Percentiles rank a stretch among this genome's conserved stretches.
Evolutionary conservation across 1,284 basidiomycete species (phyloP).

Genomic region (Tremellales sp.): DNA sequence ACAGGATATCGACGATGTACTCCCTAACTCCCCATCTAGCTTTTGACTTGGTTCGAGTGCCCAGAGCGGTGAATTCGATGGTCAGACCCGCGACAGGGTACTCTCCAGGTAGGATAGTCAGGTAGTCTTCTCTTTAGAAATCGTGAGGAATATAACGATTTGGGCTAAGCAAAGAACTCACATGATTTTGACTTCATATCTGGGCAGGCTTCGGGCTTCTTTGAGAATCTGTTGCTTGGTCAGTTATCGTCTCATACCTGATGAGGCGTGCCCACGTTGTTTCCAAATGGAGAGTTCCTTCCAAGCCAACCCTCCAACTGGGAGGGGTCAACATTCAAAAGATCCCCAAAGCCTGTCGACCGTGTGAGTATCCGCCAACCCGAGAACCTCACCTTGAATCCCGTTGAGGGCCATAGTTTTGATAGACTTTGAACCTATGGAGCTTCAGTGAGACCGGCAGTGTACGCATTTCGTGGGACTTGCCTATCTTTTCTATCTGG

Average conservation of each 20-base stretch:
- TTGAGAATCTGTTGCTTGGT: slow-evolving; percentile 15
- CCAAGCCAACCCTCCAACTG: slow-evolving; percentile 28
- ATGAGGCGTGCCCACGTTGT: slow-evolving; percentile 4
- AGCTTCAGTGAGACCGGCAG: not conserved
- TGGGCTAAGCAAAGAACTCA: slow-evolving; percentile 4
- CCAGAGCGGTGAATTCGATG: slow-evolving; percentile 1
- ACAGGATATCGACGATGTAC: slow-evolving; percentile 18
- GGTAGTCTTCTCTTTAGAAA: not conserved
- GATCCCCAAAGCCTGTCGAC: slow-evolving; percentile 10
- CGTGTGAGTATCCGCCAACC: not conserved
- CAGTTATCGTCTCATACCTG: not conserved
- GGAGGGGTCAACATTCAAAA: slow-evolving; percentile 16
- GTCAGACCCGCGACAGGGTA: slow-evolving; percentile 1
- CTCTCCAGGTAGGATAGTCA: not conserved
- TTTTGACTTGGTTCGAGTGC: not conserved
- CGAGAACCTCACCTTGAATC: slow-evolving; percentile 21
- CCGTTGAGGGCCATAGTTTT: slow-evolving; percentile 19
- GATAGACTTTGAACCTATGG: slow-evolving; percentile 37
- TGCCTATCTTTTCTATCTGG: slow-evolving; percentile 39
- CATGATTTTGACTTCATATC: slow-evolving; percentile 18
- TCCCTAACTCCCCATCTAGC: slow-evolving; percentile 1
- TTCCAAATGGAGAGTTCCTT: slow-evolving; percentile 23
- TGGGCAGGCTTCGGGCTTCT: slow-evolving; percentile 16
- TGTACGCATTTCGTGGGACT: not conserved
- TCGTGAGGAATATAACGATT: not conserved